Percentiles rank a stretch among this genome's conserved stretches.
Evolutionary conservation across 1,139 yeast species (phyloP).

Genomic region (Nakaseomyces delphensis): DNA sequence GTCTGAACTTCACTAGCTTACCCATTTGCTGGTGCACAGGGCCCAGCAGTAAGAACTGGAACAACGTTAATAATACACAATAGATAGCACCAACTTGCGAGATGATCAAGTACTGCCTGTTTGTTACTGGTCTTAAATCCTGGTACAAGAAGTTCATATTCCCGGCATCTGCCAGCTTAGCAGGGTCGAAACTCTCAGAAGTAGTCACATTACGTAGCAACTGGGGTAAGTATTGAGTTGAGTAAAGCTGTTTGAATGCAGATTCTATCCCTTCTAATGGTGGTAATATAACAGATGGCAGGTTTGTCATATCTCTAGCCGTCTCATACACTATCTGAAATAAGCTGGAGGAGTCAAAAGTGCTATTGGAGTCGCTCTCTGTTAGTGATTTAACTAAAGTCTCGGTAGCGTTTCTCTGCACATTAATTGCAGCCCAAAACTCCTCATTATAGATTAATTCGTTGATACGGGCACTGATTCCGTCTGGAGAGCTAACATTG

Average conservation of each 20-base stretch:
- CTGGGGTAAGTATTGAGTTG: slow-evolving; percentile 19
- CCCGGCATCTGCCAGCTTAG: slow-evolving; percentile 9
- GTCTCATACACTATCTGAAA: slow-evolving; percentile 39
- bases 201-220: slow-evolving; percentile 14
- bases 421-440: slow-evolving; percentile 47
- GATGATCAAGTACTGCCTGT: slow-evolving; percentile 51
- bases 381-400: slow-evolving; percentile 32
- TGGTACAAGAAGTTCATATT: slow-evolving; percentile 28
- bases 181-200: slow-evolving; percentile 7
- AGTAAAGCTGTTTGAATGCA: slow-evolving; percentile 29
- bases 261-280: slow-evolving; percentile 31
- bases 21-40: slow-evolving; percentile 45
- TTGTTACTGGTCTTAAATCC: slow-evolving; percentile 46
- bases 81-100: slow-evolving; percentile 69
- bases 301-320: slow-evolving; percentile 43
- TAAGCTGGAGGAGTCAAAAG: slow-evolving; percentile 18
- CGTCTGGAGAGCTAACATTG: slow-evolving; percentile 32
- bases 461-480: slow-evolving; percentile 34
- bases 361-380: slow-evolving; percentile 17
- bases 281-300: slow-evolving; percentile 36
- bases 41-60: slow-evolving; percentile 50
- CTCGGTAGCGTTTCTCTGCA: slow-evolving; percentile 39
- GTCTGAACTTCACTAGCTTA: slow-evolving; percentile 37
- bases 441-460: slow-evolving; percentile 40
- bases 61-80: slow-evolving; percentile 57